Base-by-base conservation (phyloP, 2,329 filamentous ascomycete species). In the Paraphoma sp. region DNA sequence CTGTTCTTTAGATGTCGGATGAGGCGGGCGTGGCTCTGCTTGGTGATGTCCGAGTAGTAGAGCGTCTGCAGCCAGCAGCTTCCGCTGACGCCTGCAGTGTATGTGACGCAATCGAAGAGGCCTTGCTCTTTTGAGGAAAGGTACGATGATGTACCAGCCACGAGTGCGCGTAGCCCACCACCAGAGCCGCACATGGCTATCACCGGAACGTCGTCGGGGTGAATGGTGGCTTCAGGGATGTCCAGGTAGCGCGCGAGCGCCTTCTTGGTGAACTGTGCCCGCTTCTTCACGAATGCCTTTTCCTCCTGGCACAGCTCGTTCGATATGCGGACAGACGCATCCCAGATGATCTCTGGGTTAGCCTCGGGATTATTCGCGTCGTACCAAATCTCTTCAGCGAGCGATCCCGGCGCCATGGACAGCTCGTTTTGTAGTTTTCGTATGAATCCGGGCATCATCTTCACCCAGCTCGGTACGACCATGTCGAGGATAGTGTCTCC, bases 151-250 rank as follows among this genome's bases (percentile, higher is more conserved):
- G 93, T 89, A 3, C 94, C 93, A 1, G 95, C 93, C 16, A 98
- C 92, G 38, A 99, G 84, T 1, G 95, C 95, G 48, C 95, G 85
- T 45, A 99, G 78, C 0, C 95, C 95, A 54, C 95, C 95, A 9
- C 95, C 95, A 1, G 94, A 98, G 8, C 93, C 93, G 67, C 94
- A 97, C 81, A 98, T 89, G 40, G 94, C 94, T 72, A 99, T 97
- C 2, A 89, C 87, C 0, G 95, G 95, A 6, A 98, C 89, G 78
- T 99, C 95, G 45, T 97, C 92, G 0, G 92, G 91, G 69, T 98
- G 87, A n/a, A 99, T 87, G 2, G 94, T 90, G 12, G 86, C 82
- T 72, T 93, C 92, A 0, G 89, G 81, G 6, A 99, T 80, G 30
- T 85, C 87, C 0, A 99, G 85, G 71, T 98, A 99, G 49, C 83